Evolutionary conservation across 257 asterid species (phyloP).

Genomic region (Solanum ossicruentum): DNA sequence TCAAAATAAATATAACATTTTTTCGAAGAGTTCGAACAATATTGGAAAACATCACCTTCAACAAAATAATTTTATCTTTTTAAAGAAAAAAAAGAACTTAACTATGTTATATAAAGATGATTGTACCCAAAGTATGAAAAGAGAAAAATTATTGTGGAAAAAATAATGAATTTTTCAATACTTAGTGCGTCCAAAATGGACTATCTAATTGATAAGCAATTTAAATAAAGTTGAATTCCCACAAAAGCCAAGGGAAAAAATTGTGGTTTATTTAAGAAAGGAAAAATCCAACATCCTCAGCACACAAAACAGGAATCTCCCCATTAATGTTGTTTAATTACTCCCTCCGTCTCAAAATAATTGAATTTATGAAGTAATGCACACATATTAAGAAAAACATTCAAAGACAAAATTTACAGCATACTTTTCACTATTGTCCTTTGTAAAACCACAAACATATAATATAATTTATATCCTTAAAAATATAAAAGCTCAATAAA

Average conservation of each 20-base stretch:
- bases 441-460: no score
- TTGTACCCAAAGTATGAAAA: neutral
- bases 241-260: neutral
- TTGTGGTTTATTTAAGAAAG: neutral
- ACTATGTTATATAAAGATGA: no score
- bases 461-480: no score
- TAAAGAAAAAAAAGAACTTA: no score
- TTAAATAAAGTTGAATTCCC: neutral
- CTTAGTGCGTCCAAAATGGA: neutral
- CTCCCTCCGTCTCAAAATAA: no score
- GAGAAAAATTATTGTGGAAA: neutral
- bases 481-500: no score
- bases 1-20: accelerated
- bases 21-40: neutral
- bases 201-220: neutral
- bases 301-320: neutral
- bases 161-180: neutral
- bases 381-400: no score
- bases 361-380: no score
- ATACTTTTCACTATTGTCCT: no score
- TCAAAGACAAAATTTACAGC: no score
- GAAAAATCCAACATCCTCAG: neutral
- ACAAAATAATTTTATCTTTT: no score
- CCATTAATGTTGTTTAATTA: neutral
- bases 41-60: neutral